Conservation (phyloP, 495 filamentous ascomycete genomes). For the Penicillium waksmanii region DNA sequence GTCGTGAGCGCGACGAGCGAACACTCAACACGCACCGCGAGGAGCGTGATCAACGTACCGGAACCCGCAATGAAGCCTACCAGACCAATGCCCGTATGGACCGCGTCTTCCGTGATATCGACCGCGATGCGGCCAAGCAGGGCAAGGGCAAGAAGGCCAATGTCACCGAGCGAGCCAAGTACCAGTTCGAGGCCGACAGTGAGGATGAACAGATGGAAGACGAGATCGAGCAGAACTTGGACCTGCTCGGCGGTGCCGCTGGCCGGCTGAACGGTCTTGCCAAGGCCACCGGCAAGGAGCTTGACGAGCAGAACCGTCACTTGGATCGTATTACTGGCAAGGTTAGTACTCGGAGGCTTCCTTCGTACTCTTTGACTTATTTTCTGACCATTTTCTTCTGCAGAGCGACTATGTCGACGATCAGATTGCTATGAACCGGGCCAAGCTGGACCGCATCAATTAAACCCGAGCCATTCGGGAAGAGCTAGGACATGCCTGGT, state of each 20-base stretch:
- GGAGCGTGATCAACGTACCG: conserved; percentile 71
- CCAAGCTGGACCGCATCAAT: conserved; percentile 65
- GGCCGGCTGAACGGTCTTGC: conserved; percentile 68
- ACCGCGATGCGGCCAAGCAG: conserved; percentile 41
- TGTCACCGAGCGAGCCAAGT: conserved; percentile 71
- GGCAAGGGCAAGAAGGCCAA: conserved; percentile 51
- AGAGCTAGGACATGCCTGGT: conserved; percentile 39
- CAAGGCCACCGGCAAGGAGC: conserved; percentile 69
- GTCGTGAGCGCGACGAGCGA: conserved; percentile 61
- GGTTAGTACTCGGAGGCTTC: conserved; percentile 42
- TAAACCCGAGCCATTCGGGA: conserved; percentile 27
- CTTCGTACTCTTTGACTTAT: conserved; percentile 11
- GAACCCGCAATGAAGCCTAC: conserved; percentile 67
- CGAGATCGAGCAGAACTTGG: conserved; percentile 68
- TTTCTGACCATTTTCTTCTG: not conserved
- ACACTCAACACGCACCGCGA: conserved; percentile 63
- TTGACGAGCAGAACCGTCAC: conserved; percentile 74
- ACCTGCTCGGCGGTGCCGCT: conserved; percentile 61
- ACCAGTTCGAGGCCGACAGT: conserved; percentile 77
- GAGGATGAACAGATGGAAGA: conserved; percentile 78
- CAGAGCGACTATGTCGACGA: conserved; percentile 73
- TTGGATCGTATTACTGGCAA: conserved; percentile 74
- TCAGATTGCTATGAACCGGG: conserved; percentile 69
- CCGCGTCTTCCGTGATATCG: conserved; percentile 58
- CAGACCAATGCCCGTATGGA: conserved; percentile 61